These are phyloP conservation scores for Neoboletus magnificus DNA, from an alignment of 768 basidiomycete species.

Conservation along the genomic window DNA sequence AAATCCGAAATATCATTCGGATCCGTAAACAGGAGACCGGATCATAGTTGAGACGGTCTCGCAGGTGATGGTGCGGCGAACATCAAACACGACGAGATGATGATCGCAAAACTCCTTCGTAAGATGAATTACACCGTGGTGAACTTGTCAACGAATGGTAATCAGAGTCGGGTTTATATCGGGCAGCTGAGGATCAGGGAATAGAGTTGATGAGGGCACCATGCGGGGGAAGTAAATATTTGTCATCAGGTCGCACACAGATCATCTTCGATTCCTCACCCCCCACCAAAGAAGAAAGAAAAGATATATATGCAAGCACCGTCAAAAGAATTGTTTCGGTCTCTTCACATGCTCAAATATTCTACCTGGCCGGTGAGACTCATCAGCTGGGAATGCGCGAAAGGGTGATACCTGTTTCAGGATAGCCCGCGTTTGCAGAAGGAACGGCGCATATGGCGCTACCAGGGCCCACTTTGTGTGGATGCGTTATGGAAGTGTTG, in stretches of 20 bases:
- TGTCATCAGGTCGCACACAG: slow-evolving; percentile 7
- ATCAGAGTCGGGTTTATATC: slow-evolving; percentile 10
- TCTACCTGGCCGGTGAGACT: slow-evolving; percentile 18
- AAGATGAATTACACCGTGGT: slow-evolving; percentile 14
- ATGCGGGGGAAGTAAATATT: background rate
- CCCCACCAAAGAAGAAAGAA: background rate
- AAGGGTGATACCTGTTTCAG: slow-evolving; percentile 32
- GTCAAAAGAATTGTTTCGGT: slow-evolving; percentile 7
- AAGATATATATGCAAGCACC: slow-evolving; percentile 7
- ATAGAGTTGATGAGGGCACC: background rate
- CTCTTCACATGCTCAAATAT: slow-evolving; percentile 25
- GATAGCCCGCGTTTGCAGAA: background rate
- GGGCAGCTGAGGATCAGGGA: slow-evolving; percentile 1
- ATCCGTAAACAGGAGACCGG: slow-evolving; percentile 13
- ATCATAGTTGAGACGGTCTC: slow-evolving; percentile 17
- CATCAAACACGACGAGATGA: background rate
- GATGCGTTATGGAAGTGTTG: slow-evolving; percentile 29
- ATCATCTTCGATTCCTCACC: background rate
- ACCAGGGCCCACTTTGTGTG: slow-evolving; percentile 24
- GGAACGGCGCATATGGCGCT: background rate
- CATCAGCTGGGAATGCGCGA: slow-evolving; percentile 25
- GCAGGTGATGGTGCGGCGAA: slow-evolving; percentile 10
- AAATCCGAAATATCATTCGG: slow-evolving; percentile 14
- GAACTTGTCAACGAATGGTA: background rate
- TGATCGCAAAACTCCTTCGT: slow-evolving; percentile 10